These are phyloP conservation scores for Calamus simplicifolius DNA, from an alignment of 176 grass and related monocot genomes.

Conservation along the genomic window DNA sequence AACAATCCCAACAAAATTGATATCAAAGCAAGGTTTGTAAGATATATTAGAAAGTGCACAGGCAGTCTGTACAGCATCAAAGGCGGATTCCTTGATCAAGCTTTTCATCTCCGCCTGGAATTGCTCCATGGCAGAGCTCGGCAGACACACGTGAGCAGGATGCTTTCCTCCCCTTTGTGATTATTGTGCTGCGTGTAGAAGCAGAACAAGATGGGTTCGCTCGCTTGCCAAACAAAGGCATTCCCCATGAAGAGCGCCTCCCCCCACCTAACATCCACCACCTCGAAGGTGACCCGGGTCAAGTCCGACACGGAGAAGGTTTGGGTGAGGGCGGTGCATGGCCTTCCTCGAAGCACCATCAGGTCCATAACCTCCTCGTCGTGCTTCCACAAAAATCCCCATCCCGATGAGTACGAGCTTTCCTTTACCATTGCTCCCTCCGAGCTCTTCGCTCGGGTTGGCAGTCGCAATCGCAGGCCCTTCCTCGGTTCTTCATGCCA, in stretches of 20 bases:
- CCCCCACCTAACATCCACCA: constrained; percentile 71
- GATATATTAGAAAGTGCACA: no score
- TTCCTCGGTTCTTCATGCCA: no score
- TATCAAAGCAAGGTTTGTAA: no score
- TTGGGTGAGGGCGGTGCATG: constrained; percentile 33
- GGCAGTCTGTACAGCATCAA: no score
- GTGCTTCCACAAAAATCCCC: no score
- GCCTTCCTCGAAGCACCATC: constrained; percentile 29
- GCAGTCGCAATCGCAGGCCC: no score
- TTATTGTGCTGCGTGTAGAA: constrained; percentile 50
- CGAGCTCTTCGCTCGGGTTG: no score
- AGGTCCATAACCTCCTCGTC: constrained; percentile 53
- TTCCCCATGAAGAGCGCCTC: constrained; percentile 37
- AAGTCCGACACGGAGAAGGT: no score
- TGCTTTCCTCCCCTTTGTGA: constrained; percentile 36
- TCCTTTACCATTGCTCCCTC: no score
- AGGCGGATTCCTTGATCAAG: neutral
- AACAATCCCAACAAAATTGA: no score
- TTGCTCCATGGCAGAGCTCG: neutral
- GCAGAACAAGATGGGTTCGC: constrained; percentile 25
- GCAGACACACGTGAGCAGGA: constrained; percentile 10
- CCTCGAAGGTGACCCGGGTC: no score
- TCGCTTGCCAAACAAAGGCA: constrained; percentile 51
- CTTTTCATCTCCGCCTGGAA: neutral
- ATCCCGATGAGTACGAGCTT: no score